A percentile compares a stretch with the other conserved stretches of the same genome.
Evolutionary conservation across 257 asterid genomes (phyloP).

Genomic region (Plectranthus barbatus): DNA sequence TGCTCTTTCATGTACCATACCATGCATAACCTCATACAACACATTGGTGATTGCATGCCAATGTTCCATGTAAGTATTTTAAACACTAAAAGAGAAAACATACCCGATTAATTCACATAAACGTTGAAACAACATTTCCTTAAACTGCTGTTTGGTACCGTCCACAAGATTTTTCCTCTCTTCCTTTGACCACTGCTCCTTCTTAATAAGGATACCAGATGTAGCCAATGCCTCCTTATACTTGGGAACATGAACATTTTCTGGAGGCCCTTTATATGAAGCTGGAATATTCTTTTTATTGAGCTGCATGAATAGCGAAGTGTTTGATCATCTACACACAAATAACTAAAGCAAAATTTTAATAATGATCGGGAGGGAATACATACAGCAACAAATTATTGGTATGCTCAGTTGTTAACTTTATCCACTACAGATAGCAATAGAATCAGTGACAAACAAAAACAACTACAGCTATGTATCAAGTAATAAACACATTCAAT

Average conservation of each 20-base stretch:
- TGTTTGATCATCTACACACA: conserved; percentile 13
- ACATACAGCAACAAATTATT: background rate
- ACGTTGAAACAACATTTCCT: conserved; percentile 65
- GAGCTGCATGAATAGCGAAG: conserved; percentile 30
- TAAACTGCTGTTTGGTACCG: conserved; percentile 88
- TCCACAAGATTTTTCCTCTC: conserved; percentile 61
- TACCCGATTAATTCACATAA: conserved; percentile 57
- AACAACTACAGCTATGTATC: background rate
- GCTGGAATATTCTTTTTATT: conserved; percentile 52
- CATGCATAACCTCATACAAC: background rate
- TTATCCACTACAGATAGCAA: conserved; percentile 9
- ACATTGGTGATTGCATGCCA: background rate
- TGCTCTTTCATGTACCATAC: background rate
- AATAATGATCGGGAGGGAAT: background rate
- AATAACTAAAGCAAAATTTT: background rate
- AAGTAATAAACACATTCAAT: conserved; percentile 1
- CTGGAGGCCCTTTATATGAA: conserved; percentile 68
- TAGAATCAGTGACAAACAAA: background rate
- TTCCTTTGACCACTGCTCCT: conserved; percentile 70
- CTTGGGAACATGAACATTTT: conserved; percentile 59
- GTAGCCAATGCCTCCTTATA: conserved; percentile 48
- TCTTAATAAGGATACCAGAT: conserved; percentile 39
- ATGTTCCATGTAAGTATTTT: background rate
- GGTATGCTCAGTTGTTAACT: conserved; percentile 1
- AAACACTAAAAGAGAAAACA: conserved; percentile 12